These are phyloP conservation scores for Leucocoprinus leucothites DNA, from an alignment of 768 basidiomycete species.

Conservation along the genomic window DNA sequence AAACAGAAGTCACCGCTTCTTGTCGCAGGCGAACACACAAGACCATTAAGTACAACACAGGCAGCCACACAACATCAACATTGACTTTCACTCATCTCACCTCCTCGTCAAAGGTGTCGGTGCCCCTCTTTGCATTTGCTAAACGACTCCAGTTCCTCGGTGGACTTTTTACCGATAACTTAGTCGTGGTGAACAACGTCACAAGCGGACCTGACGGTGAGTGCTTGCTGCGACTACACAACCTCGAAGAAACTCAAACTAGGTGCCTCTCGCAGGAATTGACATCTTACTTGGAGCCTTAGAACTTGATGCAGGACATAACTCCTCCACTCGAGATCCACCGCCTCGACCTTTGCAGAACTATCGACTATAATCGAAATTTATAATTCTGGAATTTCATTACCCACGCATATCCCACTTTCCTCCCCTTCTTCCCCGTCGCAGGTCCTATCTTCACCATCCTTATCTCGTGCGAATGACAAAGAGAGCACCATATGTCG, in stretches of 20 bases:
- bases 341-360: constrained; percentile 53
- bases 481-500: constrained; percentile 3
- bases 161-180: too few species aligned
- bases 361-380: constrained; percentile 77
- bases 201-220: not conserved
- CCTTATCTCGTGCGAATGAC: constrained; percentile 12
- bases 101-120: too few species aligned
- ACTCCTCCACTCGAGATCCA: not conserved
- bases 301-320: not conserved
- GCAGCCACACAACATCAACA: too few species aligned
- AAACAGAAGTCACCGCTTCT: too few species aligned
- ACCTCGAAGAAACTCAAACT: not conserved
- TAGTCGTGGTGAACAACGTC: too few species aligned
- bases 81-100: too few species aligned
- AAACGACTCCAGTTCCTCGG: too few species aligned
- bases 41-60: too few species aligned
- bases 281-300: not conserved
- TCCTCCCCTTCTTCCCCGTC: constrained; percentile 8
- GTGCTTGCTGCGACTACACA: not conserved
- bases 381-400: constrained; percentile 69
- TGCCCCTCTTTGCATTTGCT: too few species aligned
- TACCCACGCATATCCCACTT: constrained; percentile 44
- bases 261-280: not conserved
- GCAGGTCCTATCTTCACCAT: constrained; percentile 14
- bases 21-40: too few species aligned